Conservation (phyloP, 2,329 filamentous ascomycete species). For the Aureobasidium sp. region DNA sequence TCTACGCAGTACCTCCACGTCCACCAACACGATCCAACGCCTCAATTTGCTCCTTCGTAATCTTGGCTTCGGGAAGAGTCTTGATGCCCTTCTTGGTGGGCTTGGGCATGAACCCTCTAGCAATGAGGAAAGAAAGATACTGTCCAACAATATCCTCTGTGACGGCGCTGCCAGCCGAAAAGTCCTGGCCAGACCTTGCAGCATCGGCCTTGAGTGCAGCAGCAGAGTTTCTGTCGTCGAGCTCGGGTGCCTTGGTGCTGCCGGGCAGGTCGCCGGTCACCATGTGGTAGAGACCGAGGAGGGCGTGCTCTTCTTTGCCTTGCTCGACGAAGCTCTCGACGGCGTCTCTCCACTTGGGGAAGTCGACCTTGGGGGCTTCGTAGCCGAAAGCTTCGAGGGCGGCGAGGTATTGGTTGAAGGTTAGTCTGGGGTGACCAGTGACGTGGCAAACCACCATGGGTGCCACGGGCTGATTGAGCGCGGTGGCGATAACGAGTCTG, state of each 20-base stretch:
- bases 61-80: slow-evolving; percentile 38
- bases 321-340: slow-evolving; percentile 62
- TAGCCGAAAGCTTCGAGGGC: slow-evolving; percentile 68
- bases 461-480: slow-evolving; percentile 54
- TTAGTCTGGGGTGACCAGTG: slow-evolving; percentile 70
- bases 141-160: slow-evolving; percentile 54
- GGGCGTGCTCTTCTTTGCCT: slow-evolving; percentile 61
- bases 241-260: slow-evolving; percentile 63
- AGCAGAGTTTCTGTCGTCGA: slow-evolving; percentile 65
- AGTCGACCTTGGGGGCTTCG: slow-evolving; percentile 57
- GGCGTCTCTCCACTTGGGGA: slow-evolving; percentile 60
- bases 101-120: slow-evolving; percentile 54
- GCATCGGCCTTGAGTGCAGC: slow-evolving; percentile 57
- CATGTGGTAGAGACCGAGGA: slow-evolving; percentile 70
- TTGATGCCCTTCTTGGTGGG: slow-evolving; percentile 31
- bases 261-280: slow-evolving; percentile 62
- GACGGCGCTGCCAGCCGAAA: slow-evolving; percentile 50
- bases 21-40: slow-evolving; percentile 48
- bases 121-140: slow-evolving; percentile 57
- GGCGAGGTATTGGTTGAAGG: slow-evolving; percentile 70
- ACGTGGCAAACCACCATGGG: slow-evolving; percentile 64
- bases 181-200: slow-evolving; percentile 52
- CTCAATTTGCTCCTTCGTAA: slow-evolving; percentile 43
- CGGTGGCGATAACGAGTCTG: slow-evolving; percentile 67
- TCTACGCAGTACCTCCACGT: slow-evolving; percentile 33